Conservation (phyloP, 2,329 filamentous ascomycete species). For the Fusarium domesticum region DNA sequence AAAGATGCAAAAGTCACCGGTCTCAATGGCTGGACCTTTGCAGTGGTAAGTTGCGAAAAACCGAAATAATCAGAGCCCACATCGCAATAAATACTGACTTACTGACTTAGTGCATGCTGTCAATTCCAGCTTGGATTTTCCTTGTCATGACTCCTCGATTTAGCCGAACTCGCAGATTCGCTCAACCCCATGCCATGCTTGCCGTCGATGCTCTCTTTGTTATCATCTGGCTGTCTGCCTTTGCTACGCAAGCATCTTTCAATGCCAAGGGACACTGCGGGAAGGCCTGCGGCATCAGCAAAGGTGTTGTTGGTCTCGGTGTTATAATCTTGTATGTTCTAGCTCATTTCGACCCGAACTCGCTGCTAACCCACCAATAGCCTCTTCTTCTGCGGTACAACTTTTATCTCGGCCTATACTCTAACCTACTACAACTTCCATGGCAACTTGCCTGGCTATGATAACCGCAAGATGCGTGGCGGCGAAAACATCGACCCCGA, state of each 20-base stretch:
- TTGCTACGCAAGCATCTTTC: constrained; percentile 63
- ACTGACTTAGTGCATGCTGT: constrained; percentile 58
- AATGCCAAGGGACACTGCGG: constrained; percentile 57
- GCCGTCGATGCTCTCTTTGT: constrained; percentile 55
- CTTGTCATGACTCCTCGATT: constrained; percentile 63
- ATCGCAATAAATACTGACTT: background rate
- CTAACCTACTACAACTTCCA: constrained; percentile 61
- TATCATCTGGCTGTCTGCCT: constrained; percentile 65
- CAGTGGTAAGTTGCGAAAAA: constrained; percentile 47
- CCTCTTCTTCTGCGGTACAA: constrained; percentile 53
- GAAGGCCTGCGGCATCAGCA: constrained; percentile 57
- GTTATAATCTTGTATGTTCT: constrained; percentile 59
- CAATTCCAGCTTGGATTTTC: constrained; percentile 62
- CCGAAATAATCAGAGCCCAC: background rate
- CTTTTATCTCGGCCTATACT: constrained; percentile 57
- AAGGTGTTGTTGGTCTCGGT: constrained; percentile 59
- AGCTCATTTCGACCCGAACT: background rate
- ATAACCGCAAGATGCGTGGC: constrained; percentile 43
- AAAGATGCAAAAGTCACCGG: constrained; percentile 50
- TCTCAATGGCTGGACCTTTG: constrained; percentile 62
- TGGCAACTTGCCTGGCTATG: constrained; percentile 60
- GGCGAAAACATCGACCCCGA: constrained; percentile 61
- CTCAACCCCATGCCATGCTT: constrained; percentile 61
- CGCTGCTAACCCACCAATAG: too few species aligned
- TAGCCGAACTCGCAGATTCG: constrained; percentile 58